Base-by-base conservation (phyloP, 352 stramenopile species). In the Detonula confervacea region DNA sequence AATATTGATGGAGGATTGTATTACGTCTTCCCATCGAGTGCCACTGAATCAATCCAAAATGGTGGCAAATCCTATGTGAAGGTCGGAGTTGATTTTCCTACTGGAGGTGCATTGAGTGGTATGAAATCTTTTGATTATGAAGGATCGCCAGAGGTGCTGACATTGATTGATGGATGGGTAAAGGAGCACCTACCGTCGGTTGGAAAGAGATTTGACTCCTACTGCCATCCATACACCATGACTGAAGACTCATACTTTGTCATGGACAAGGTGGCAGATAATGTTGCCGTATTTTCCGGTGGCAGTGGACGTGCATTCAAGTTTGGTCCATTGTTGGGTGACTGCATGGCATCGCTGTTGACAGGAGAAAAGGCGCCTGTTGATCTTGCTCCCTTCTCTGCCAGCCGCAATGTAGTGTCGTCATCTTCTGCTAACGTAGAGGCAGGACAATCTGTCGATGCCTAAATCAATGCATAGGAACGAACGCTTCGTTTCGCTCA, bases 211-310 rank as follows among this genome's bases (percentile, higher is more conserved):
- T 47, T 85, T 57, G 52, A 81, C 27, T 59, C 56, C 5, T 77
- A 71, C 49, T 71, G 49, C 35, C 54, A 57, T 60, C 77, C 77
- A 2, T 85, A 85, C 29, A 85, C 77, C 20, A 84, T 84, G 77
- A 84, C 70, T 12, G 44, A 67, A 8, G 70, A 85, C 29, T 85
- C 77, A 20, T 81, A 81, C 27, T 85, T 85, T 67, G 60, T 85
- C 11, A 85, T 85, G 77, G 77, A 85, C 51, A 85, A 77, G 42
- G 30, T 85, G 0, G 33, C 70, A 0, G 30, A 73, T 22, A 73
- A 77, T 33, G 70, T 81, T 1, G 70, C 70, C 14, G 51, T 81
- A n/a, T 85, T 85, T 66, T 77, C 70, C 22, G 70, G 77, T 44
- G 77, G 71, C 37, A 72, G 49, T 47, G 70, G 71, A 1, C 29